These are phyloP conservation scores for Porodaedalea pini DNA, from an alignment of 1,284 basidiomycete genomes.

Conservation along the genomic window DNA sequence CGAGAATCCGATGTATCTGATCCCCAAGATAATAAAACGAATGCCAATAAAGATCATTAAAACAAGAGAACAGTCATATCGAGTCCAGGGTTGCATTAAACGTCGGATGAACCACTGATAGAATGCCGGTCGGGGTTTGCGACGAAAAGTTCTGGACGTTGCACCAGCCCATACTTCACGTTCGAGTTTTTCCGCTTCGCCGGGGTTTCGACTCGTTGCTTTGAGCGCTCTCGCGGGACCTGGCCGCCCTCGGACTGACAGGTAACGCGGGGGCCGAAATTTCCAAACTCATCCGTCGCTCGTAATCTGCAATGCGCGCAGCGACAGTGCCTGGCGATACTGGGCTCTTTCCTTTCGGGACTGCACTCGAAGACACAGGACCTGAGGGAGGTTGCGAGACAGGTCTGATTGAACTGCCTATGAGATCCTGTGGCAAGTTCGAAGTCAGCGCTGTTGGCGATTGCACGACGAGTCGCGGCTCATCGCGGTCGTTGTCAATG, in stretches of 20 bases:
- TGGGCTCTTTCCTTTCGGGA: conserved; percentile 8
- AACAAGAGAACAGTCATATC: neutral
- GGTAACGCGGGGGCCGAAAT: conserved; percentile 33
- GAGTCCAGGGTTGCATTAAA: neutral
- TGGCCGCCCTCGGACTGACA: conserved; percentile 26
- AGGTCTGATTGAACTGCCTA: neutral
- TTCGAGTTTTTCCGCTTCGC: conserved; percentile 7
- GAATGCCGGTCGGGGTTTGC: conserved; percentile 51
- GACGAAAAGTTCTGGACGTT: conserved; percentile 52
- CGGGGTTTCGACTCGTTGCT: neutral
- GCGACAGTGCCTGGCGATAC: conserved; percentile 30
- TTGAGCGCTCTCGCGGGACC: neutral
- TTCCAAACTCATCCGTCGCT: conserved; percentile 39
- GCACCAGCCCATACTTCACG: conserved; percentile 53
- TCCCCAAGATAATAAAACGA: too few relatives aligned
- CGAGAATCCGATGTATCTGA: neutral
- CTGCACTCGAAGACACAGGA: neutral
- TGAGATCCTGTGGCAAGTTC: neutral
- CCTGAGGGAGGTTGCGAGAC: neutral
- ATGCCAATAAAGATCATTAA: neutral
- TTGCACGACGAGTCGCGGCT: neutral
- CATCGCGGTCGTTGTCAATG: neutral
- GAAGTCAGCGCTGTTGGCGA: neutral
- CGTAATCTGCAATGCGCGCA: conserved; percentile 38
- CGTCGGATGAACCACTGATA: neutral